Base-by-base conservation (phyloP, 2,329 filamentous ascomycete genomes). In the Talaromyces sp. region DNA sequence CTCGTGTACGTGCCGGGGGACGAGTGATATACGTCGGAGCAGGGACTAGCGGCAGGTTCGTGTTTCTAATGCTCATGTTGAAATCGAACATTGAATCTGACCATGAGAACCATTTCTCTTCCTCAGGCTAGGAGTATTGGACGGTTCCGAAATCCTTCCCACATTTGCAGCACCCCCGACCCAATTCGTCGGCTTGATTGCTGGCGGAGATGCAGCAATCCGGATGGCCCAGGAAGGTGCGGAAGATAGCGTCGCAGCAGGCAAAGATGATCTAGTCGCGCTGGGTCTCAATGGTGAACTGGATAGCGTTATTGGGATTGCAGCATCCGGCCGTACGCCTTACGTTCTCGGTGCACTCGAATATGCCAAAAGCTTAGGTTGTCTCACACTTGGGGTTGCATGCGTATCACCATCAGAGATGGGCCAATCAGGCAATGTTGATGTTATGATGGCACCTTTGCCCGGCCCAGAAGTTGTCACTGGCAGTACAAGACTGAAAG, bases 401-500 rank as follows among this genome's bases (percentile, higher is more conserved):
- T 78, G 75, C 57, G 68, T 71, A n/a, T 56, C 64, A 7, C 72
- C 71, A 1, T 75, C 74, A 5, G 67, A 65, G 0, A 70, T 73
- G 60, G 62, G 62, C 21, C 51, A 50, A 2, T 65, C 66, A 2
- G 69, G 66, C 0, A 61, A 63, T 39, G 66, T 69, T 2, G 67
- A 73, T 28, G 64, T 63, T 37, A 62, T 76, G 54, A 75, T 78
- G 52, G 66, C 65, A 17, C 66, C 70, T n/a, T 65, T 78, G 1
- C 73, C 75, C 1, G 76, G 76, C 0, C 70, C 76, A 1, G 76
- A 78, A 62, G 71, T 76, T 3, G 68, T 78, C 2, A 76, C 75
- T n/a, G 76, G 76, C 2, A 79, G 76, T 61, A 79, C 77, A 1
- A 66, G 77, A 31, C 67, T 78, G 58, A 78, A 78, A 61, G 75